Conservation (phyloP, 2,329 filamentous ascomycete genomes). For the Pezicula radicicola region DNA sequence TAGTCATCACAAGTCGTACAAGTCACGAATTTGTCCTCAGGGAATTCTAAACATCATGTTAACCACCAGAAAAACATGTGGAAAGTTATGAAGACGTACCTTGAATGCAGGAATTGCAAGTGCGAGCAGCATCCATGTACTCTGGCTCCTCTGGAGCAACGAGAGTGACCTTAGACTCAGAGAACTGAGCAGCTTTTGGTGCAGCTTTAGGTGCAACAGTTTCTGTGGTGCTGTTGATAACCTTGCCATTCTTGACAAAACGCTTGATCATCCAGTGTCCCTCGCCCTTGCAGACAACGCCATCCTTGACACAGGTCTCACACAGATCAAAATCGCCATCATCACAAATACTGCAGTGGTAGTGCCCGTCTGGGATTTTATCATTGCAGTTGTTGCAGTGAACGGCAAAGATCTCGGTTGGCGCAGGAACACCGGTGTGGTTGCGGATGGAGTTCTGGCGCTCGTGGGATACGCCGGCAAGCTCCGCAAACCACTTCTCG, state of each 20-base stretch:
- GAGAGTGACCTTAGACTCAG: constrained; percentile 22
- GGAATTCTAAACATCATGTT: constrained; percentile 39
- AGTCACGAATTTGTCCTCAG: constrained; percentile 78
- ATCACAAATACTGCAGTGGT: constrained; percentile 92
- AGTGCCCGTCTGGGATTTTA: constrained; percentile 78
- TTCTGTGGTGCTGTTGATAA: constrained; percentile 84
- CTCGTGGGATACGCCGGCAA: constrained; percentile 23
- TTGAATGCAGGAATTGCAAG: constrained; percentile 63
- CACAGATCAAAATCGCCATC: constrained; percentile 94
- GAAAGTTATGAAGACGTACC: constrained; percentile 38
- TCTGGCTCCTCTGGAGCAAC: constrained; percentile 18
- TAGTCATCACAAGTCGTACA: constrained; percentile 85
- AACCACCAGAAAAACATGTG: constrained; percentile 10
- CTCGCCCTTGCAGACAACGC: constrained; percentile 72
- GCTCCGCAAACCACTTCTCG: constrained; percentile 31
- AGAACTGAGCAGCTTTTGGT: constrained; percentile 8
- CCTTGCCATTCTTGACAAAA: constrained; percentile 70
- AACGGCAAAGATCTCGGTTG: constrained; percentile 63
- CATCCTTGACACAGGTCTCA: constrained; percentile 70
- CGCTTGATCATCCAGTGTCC: constrained; percentile 96
- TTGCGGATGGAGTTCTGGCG: constrained; percentile 14
- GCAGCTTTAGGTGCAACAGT: constrained; percentile 63
- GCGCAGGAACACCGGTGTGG: constrained; percentile 4
- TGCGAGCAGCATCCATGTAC: constrained; percentile 33
- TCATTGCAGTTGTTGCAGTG: constrained; percentile 90